Evolutionary conservation across 768 basidiomycete genomes (phyloP).

Genomic region (Rhizopogon vesiculosus): DNA sequence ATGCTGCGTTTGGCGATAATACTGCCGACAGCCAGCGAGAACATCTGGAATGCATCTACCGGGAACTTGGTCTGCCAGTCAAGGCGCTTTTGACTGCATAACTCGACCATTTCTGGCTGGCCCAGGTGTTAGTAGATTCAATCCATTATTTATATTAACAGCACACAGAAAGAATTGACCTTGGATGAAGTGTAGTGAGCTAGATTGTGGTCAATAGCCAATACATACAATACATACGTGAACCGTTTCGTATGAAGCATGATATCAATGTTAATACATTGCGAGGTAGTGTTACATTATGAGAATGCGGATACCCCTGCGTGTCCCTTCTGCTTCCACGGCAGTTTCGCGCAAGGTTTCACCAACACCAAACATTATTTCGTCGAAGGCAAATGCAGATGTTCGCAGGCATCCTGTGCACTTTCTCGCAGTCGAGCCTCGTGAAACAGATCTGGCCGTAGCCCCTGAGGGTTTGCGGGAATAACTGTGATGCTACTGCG

Average conservation of each 20-base stretch:
- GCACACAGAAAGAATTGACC: no score
- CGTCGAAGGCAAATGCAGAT: slow-evolving; percentile 14
- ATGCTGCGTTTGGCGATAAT: slow-evolving; percentile 25
- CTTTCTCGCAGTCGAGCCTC: slow-evolving; percentile 45
- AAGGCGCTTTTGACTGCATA: slow-evolving; percentile 14
- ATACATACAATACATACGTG: no score
- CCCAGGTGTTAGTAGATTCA: no score
- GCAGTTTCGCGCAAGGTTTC: slow-evolving; percentile 25
- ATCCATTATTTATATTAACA: no score
- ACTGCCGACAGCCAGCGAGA: slow-evolving; percentile 20
- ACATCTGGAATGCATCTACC: slow-evolving; percentile 22
- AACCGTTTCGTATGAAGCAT: no score
- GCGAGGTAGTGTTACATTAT: no score
- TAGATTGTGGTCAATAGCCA: no score
- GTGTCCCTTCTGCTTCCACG: slow-evolving; percentile 25
- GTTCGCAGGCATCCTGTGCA: slow-evolving; percentile 41
- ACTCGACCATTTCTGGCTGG: no score
- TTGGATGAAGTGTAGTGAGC: no score
- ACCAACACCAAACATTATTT: slow-evolving; percentile 19
- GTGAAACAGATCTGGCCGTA: slow-evolving; percentile 34
- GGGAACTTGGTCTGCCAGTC: slow-evolving; percentile 22
- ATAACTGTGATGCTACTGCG: slow-evolving; percentile 26
- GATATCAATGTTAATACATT: no score
- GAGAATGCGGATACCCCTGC: not conserved
- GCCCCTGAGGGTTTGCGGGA: slow-evolving; percentile 44